Evolutionary conservation across 2,329 filamentous ascomycete species (phyloP), one percentile per base, ranked within the genome.

Genomic region (Talaromyces rugulosus): DNA sequence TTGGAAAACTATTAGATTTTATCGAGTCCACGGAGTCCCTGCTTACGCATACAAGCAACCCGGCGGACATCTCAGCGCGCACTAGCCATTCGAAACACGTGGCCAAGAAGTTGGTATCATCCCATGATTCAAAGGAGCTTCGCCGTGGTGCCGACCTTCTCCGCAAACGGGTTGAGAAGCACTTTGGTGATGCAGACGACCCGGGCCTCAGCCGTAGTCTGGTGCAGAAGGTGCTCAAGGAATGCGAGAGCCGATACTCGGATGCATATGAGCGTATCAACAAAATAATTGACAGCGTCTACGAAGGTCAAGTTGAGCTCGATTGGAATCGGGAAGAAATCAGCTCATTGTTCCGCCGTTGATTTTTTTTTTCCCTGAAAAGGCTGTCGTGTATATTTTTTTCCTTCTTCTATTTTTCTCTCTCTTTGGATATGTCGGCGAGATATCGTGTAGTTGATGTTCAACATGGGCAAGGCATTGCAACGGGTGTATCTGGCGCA

Each of bases 141-240:
- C 86, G 90, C 66, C 92, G 93, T 72, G 93, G 94, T n/a, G 89
- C 96, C 67, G 92, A 96, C 70, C 85, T 91, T 59, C 82, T 98
- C 67, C 89, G 89, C 70, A 96, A 96, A 80, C 86, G 94, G 56
- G 91, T 98, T 1, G 94, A 98, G 78, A 99, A 98, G 80, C 94
- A 98, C 76, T 98, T 98, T 81, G 92, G 92, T 51, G 92, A 96
- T 67, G 90, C 88, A 5, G 92, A 96, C 68, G 90, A 93, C 65
- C 86, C 87, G 60, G 84, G 80, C 27, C 80, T 89, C 59, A 89
- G 86, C 68, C 77, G 83, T 7, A 82, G 80, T 58, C 71, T 89
- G 57, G 84, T 88, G 28, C 75, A 76, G 52, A 85, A 86, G 72
- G 86, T 89, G 31, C 77, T 85, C 56, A 83, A 82, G 61, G 84